A percentile compares a stretch with the other conserved stretches of the same genome.
Evolutionary conservation across 495 filamentous ascomycete genomes (phyloP).

Genomic region (Amorphotheca resinae): DNA sequence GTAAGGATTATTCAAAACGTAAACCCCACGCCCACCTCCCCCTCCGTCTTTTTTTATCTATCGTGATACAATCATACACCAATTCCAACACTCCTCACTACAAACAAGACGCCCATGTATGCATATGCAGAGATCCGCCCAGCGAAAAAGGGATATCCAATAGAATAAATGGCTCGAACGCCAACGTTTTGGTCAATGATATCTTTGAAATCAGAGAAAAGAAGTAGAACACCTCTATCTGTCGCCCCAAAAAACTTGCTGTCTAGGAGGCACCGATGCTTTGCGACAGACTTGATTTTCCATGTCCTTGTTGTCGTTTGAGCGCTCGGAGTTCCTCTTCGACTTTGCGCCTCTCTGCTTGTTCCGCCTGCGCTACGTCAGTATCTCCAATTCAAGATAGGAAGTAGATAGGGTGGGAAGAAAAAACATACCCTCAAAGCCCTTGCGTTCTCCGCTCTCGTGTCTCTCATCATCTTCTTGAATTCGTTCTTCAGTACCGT

Average conservation of each 20-base stretch:
- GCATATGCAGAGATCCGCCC: background rate
- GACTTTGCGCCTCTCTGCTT: slow-evolving; percentile 56
- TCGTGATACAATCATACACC: too few relatives aligned
- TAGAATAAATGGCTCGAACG: too few relatives aligned
- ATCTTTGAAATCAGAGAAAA: too few relatives aligned
- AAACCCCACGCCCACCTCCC: too few relatives aligned
- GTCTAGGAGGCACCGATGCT: slow-evolving; percentile 22
- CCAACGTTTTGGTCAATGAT: too few relatives aligned
- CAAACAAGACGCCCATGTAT: background rate
- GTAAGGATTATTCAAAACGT: too few relatives aligned
- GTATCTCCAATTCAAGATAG: background rate
- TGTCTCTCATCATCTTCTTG: slow-evolving; percentile 85
- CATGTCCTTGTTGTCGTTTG: slow-evolving; percentile 24
- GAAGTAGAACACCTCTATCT: too few relatives aligned
- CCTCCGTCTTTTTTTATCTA: too few relatives aligned
- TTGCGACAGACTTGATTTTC: slow-evolving; percentile 39
- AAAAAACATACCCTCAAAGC: slow-evolving; percentile 47
- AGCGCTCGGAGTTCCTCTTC: slow-evolving; percentile 33
- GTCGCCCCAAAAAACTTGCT: background rate
- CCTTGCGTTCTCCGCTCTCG: slow-evolving; percentile 57
- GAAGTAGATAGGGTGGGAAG: background rate
- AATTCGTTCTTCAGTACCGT: slow-evolving; percentile 71
- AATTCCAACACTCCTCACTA: too few relatives aligned
- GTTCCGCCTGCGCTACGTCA: slow-evolving; percentile 41
- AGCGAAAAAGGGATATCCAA: background rate